Conservation (phyloP, 495 filamentous ascomycete species). For the Xylaria acuta region DNA sequence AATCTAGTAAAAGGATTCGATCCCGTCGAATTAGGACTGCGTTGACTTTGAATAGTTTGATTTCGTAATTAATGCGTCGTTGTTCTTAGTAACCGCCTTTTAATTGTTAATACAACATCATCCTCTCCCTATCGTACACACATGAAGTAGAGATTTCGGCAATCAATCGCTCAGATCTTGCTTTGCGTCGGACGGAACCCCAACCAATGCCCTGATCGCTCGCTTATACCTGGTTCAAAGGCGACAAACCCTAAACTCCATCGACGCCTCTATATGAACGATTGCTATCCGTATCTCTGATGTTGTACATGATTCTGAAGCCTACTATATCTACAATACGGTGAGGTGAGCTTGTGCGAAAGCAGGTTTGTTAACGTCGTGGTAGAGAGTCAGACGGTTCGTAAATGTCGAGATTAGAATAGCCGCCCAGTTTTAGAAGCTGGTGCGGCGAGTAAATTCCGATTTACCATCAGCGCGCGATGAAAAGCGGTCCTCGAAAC, state of each 20-base stretch:
- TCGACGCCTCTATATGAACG: constrained; percentile 17
- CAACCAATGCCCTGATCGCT: constrained; percentile 5
- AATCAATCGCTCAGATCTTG: constrained; percentile 8
- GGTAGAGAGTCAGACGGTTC: constrained; percentile 12
- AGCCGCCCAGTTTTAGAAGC: constrained; percentile 7
- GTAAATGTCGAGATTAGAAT: not conserved
- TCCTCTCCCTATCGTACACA: constrained; percentile 15
- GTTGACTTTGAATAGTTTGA: not conserved
- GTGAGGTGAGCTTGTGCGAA: not conserved
- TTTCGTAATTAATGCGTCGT: constrained; percentile 11
- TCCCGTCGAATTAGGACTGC: not conserved
- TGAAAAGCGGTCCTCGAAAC: constrained; percentile 5
- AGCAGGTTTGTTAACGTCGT: not conserved
- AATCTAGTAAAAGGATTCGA: not conserved
- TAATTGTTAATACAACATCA: not conserved
- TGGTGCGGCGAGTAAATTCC: not conserved
- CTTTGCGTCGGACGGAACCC: not conserved
- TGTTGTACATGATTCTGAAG: constrained; percentile 18
- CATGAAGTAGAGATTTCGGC: constrained; percentile 27
- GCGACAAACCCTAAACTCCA: constrained; percentile 23
- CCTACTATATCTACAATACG: constrained; percentile 12
- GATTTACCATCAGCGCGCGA: not conserved
- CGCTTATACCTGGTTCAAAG: not conserved
- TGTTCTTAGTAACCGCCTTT: not conserved
- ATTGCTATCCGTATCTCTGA: constrained; percentile 18